These are phyloP conservation scores for sunflower (Helianthus annuus) DNA, from an alignment of 129 eudicot species.

Conservation along the genomic window HanXRQr2.0-SUNRISE NC_035447.2:8777497-8777996, in stretches of 20 bases:
- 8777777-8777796: slow-evolving; percentile 4
- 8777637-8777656: neutral
- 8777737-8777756: slow-evolving; percentile 26
- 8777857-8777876: slow-evolving; percentile 13
- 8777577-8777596: neutral
- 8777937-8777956: slow-evolving; percentile 30
- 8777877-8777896: slow-evolving; percentile 8
- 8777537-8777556: neutral
- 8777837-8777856: slow-evolving; percentile 32
- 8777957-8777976: slow-evolving; percentile 18
- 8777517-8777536: neutral
- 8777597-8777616: neutral
- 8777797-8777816: slow-evolving; percentile 4
- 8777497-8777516: no score
- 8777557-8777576: neutral
- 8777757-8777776: slow-evolving; percentile 7
- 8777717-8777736: slow-evolving; percentile 22
- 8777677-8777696: slow-evolving; percentile 16
- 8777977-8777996: slow-evolving; percentile 5
- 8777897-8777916: neutral
- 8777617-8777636: neutral
- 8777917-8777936: slow-evolving; percentile 18
- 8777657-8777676: slow-evolving; percentile 19
- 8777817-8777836: slow-evolving; percentile 25
- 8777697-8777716: slow-evolving; percentile 14